These are phyloP conservation scores for Ophiostoma ulmi DNA, from an alignment of 2,329 filamentous ascomycete genomes.

Conservation along the genomic window DNA sequence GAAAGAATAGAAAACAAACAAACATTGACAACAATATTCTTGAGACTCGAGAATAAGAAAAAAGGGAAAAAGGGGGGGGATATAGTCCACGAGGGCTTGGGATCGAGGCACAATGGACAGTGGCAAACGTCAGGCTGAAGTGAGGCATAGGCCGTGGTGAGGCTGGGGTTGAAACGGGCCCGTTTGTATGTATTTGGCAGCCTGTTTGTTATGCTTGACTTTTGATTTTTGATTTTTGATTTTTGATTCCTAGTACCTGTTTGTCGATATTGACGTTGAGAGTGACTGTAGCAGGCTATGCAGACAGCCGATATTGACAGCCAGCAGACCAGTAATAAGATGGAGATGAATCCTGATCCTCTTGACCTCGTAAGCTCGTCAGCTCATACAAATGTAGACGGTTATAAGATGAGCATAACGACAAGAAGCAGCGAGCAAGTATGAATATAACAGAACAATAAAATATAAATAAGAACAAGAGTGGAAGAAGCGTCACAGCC, in stretches of 20 bases:
- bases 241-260: neutral
- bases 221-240: neutral
- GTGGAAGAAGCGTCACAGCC: neutral
- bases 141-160: neutral
- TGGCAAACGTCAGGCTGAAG: neutral
- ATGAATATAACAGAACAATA: neutral
- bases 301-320: neutral
- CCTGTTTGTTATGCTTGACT: neutral
- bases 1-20: neutral
- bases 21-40: neutral
- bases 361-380: neutral
- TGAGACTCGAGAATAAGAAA: neutral
- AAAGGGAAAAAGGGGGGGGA: neutral
- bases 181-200: neutral
- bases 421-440: neutral
- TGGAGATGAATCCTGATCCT: neutral
- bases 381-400: too few species aligned
- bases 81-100: neutral
- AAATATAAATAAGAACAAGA: neutral
- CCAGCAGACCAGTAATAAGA: neutral
- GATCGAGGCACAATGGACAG: neutral
- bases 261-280: neutral
- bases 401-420: neutral
- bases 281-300: neutral
- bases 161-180: neutral